Base-by-base conservation (phyloP, 148 eudicot genomes). In the Camellia lanceoleosa region DNA sequence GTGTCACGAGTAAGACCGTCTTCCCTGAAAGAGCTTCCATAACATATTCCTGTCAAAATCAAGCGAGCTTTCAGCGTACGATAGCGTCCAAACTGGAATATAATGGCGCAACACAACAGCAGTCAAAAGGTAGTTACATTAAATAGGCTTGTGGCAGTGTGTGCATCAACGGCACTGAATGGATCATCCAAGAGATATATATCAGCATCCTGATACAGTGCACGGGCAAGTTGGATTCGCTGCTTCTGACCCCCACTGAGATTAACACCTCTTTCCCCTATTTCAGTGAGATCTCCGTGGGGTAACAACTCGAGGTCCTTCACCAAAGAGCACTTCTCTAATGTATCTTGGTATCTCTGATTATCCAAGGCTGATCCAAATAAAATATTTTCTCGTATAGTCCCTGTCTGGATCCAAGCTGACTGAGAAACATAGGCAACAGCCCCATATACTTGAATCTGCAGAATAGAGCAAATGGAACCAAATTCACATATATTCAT, bases 191-290 rank as follows among this genome's bases (percentile, higher is more conserved):
- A 76, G 60, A 95, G 94, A 87, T 93, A 95, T 60, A 93, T 84
- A 74, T 93, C 97, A n/a, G 98, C 96, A 80, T 95, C 82, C 80
- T 89, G 91, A 75, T 95, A 95, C 38, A 95, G 83, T 23, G 98
- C 98, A 68, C 97, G 96, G 76, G 98, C 98, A 71, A 95, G 98
- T 80, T 95, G 98, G 68, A 95, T 89, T 20, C 98, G 79, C 71
- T 93, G n/a, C n/a, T n/a, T n/a, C n/a, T 95, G 98, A n/a, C 98
- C 97, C 76, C 98, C 98, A 61, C 98, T 95, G 44, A 95, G 91
- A 81, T 91, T 95, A 67, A 95, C 95, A 74, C 98, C 98, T 86
- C 96, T 90, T 86, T 95, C 97, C 74, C n/a, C 97, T 73, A 93
- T 95, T 84, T 93, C 98, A 20, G 98, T 95, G 85, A 90, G 86